Evolutionary conservation across 371 early-diverging fungal genomes (phyloP).

Genomic region (Apophysomyces trapeziformis): DNA sequence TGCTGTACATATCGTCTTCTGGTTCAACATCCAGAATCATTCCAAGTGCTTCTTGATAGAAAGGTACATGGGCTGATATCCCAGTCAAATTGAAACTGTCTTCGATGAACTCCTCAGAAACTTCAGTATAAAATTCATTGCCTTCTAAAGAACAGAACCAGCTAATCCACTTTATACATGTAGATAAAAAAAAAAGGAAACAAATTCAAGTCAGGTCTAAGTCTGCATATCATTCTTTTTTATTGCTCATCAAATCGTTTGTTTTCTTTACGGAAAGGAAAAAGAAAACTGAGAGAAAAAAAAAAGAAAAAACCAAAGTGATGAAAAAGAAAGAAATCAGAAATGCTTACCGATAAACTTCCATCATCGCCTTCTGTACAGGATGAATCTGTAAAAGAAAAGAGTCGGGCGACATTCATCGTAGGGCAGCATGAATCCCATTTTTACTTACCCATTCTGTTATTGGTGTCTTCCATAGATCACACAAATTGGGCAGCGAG

Average conservation of each 20-base stretch:
- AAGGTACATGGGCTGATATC: constrained; percentile 72
- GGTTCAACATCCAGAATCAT: constrained; percentile 86
- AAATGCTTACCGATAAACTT: constrained; percentile 7
- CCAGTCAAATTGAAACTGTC: constrained; percentile 96
- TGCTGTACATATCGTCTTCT: constrained; percentile 47
- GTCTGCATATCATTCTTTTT: background rate
- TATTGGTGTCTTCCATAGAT: background rate
- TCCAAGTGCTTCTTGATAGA: constrained; percentile 81
- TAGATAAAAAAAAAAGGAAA: constrained; percentile 1
- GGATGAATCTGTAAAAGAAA: background rate
- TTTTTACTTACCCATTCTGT: background rate
- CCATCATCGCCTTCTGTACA: background rate
- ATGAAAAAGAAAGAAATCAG: background rate
- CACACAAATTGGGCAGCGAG: constrained; percentile 1
- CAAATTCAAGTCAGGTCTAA: background rate
- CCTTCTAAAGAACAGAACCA: constrained; percentile 87
- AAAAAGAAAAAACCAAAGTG: background rate
- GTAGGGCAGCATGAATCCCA: background rate
- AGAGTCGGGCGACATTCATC: background rate
- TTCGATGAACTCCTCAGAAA: constrained; percentile 83
- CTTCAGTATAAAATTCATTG: constrained; percentile 81
- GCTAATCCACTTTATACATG: constrained; percentile 75
- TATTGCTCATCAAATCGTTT: background rate
- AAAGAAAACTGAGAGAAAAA: background rate
- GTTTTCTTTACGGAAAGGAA: constrained; percentile 1